These are phyloP conservation scores for Phytophthora melonis DNA, from an alignment of 352 stramenopile species.

Conservation along the genomic window DNA sequence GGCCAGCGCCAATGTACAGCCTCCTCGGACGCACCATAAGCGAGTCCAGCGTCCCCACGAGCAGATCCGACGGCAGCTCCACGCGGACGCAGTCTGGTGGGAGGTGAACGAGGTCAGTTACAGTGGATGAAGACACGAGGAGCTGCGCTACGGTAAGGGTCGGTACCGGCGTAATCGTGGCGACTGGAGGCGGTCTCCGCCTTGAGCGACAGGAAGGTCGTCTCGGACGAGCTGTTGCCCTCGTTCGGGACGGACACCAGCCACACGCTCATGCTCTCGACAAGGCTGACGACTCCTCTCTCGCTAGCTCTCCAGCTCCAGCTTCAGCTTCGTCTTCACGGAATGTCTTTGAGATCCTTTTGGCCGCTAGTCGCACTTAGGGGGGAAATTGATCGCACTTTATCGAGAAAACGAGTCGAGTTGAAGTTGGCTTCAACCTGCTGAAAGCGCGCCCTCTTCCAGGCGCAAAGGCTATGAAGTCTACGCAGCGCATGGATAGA, in stretches of 20 bases:
- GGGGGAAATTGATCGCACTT: conserved; percentile 1
- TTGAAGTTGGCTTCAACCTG: not conserved
- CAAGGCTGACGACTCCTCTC: not conserved
- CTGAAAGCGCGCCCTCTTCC: too few species aligned
- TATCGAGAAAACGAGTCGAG: not conserved
- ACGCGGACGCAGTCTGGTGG: conserved; percentile 81
- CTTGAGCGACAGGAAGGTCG: conserved; percentile 88
- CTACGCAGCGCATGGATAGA: too few species aligned
- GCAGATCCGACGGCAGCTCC: conserved; percentile 93
- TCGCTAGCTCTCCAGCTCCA: not conserved
- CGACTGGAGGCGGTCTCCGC: conserved; percentile 83
- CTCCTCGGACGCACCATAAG: conserved; percentile 89
- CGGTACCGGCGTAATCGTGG: conserved; percentile 80
- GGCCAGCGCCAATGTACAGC: not conserved
- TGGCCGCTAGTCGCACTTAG: conserved; percentile 18
- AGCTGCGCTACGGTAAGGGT: not conserved
- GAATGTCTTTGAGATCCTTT: conserved; percentile 43
- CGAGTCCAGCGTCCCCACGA: conserved; percentile 97
- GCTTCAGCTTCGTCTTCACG: conserved; percentile 29
- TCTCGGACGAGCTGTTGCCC: conserved; percentile 80
- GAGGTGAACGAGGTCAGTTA: conserved; percentile 1
- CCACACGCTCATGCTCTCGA: conserved; percentile 63
- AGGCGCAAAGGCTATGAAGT: too few species aligned
- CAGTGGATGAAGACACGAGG: not conserved
- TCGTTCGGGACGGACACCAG: conserved; percentile 89